Evolutionary conservation across 371 early-diverging fungal genomes (phyloP), one percentile per base, ranked within the genome.

Genomic region (Dinochytrium kinnereticum): DNA sequence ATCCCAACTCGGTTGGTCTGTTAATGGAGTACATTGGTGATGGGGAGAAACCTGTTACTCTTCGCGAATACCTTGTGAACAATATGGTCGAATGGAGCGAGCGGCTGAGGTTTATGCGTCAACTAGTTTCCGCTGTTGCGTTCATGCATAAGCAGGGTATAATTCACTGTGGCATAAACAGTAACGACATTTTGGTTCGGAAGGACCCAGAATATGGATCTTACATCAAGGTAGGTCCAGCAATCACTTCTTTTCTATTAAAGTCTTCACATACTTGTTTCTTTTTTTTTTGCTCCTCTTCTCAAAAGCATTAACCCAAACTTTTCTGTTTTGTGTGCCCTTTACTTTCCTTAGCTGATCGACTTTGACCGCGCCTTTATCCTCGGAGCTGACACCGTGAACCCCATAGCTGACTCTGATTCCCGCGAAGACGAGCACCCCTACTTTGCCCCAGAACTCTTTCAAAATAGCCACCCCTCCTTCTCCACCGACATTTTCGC

Each of bases 381-480:
- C 28, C 3, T 38, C 3, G 69, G 53, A 1, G 69, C 30, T 19
- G 26, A 68, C 13, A 51, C 34, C 21, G 2, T 1, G 34, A 50
- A 5, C 38, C 67, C 38, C 30, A 10, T 68, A 1, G 33, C 33
- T 28, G 69, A 68, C 33, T 17, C 33, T 26, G 53, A 30, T 7
- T 30, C 34, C 19, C 51, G 53, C 51, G 13, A 17, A 3, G 31
- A 17, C 34, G 30, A 53, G 19, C 69, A 68, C 37, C 53, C 69
- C n/a, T 68, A 51, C 69, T n/a, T 53, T 26, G 69, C 69, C 10
- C 69, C 69, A 24, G 69, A 68, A 51, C 13, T 68, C 10, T 36
- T 51, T 28, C 1, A 24, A 19, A 5, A 28, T 36, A 2, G 13
- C 38, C 24, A 38, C 36, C 64, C 64, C 24, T 33, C 69, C 21